Evolutionary conservation across 306 rosid genomes (phyloP).

Genomic region (Alnus rubra): DNA sequence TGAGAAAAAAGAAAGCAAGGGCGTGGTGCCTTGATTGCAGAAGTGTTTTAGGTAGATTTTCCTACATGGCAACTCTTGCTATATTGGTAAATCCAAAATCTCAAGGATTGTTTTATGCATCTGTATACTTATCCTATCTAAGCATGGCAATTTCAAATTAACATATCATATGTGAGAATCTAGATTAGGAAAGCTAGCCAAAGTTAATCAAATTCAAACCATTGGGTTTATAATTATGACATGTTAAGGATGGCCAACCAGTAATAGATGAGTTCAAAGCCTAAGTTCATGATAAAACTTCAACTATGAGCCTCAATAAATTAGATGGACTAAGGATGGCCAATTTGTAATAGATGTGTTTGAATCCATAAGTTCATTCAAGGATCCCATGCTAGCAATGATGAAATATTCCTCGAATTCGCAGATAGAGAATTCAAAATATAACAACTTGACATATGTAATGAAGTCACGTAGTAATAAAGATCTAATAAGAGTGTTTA

Average conservation of each 20-base stretch:
- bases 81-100: background rate
- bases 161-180: background rate
- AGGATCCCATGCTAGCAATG: conserved; percentile 1
- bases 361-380: background rate
- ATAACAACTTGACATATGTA: background rate
- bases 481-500: conserved; percentile 10
- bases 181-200: background rate
- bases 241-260: too few relatives aligned
- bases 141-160: background rate
- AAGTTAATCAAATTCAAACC: background rate
- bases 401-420: background rate
- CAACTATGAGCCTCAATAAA: background rate
- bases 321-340: background rate
- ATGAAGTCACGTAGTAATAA: background rate
- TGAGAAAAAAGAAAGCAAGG: background rate
- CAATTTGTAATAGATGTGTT: background rate
- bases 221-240: background rate
- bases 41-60: background rate
- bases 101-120: background rate
- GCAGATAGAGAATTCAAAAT: background rate
- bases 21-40: background rate
- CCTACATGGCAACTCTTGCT: background rate
- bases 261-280: background rate
- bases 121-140: background rate
- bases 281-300: background rate